Conservation (phyloP, 192 early-diverging fungal species). For the Coemansia reversa region DNA sequence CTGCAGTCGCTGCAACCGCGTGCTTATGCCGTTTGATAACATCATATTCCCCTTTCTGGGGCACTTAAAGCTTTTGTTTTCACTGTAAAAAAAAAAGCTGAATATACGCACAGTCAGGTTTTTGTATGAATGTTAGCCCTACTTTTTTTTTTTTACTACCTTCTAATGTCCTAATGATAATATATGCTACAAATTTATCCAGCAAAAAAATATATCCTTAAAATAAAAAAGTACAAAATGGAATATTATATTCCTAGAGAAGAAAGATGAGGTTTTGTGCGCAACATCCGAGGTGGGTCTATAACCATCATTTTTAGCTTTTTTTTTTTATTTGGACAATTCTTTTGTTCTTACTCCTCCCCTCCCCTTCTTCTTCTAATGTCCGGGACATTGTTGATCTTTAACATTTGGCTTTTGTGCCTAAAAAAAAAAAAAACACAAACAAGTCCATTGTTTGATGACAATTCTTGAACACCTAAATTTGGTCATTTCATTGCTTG, state of each 20-base stretch:
- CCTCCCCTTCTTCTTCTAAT: background rate
- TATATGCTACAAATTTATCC: background rate
- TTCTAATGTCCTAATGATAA: background rate
- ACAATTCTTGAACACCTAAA: background rate
- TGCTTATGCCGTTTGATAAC: slow-evolving; percentile 38
- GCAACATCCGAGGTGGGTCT: background rate
- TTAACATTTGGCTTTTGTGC: background rate
- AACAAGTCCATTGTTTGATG: background rate
- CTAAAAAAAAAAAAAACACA: background rate
- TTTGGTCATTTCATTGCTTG: background rate
- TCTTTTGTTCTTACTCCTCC: background rate
- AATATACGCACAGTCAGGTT: background rate
- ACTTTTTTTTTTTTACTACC: too few species aligned
- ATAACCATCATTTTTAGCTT: background rate
- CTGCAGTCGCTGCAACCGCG: slow-evolving; percentile 44
- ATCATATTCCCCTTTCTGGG: background rate
- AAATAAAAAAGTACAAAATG: background rate
- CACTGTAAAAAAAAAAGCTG: background rate
- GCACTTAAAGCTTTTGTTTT: background rate
- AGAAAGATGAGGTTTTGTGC: background rate
- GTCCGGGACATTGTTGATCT: background rate
- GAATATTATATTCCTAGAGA: slow-evolving; percentile 1
- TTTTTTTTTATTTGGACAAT: background rate
- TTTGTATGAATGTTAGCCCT: background rate
- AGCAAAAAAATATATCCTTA: background rate